These are phyloP conservation scores for Nothomitra cinnamomea DNA, from an alignment of 2,329 filamentous ascomycete genomes.

Conservation along the genomic window DNA sequence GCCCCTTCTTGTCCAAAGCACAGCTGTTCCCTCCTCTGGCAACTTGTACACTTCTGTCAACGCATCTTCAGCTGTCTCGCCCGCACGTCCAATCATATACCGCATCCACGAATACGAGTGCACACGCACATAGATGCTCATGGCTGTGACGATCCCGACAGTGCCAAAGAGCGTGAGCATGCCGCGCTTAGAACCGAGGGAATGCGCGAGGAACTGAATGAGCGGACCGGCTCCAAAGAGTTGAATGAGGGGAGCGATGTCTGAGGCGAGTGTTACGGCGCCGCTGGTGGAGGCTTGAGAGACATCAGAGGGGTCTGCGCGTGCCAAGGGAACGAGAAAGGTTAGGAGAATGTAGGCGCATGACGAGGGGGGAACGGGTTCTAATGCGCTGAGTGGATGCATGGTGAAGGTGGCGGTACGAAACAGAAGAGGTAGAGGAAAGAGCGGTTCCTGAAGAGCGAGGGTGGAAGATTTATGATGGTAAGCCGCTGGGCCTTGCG, in stretches of 20 bases:
- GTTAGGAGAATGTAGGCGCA: too few species aligned
- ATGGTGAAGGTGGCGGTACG: too few species aligned
- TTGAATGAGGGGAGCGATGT: neutral
- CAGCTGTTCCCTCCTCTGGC: neutral
- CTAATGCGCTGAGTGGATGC: too few species aligned
- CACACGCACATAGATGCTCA: neutral
- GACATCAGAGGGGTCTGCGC: neutral
- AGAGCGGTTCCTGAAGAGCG: too few species aligned
- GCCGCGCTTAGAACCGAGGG: neutral
- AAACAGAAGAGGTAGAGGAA: too few species aligned
- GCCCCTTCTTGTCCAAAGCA: neutral
- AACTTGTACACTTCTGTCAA: neutral
- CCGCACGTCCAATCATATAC: neutral
- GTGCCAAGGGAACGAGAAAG: neutral
- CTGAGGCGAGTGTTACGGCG: neutral
- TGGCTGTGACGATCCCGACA: neutral
- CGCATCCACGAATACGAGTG: neutral
- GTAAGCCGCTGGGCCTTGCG: too few species aligned
- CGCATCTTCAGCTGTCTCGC: neutral
- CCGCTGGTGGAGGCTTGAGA: neutral
- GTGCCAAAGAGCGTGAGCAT: neutral
- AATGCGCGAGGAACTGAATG: neutral
- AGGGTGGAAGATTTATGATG: too few species aligned
- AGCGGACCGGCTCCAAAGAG: neutral
- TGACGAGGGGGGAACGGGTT: too few species aligned